A percentile compares a stretch with the other conserved stretches of the same genome.
Evolutionary conservation across 2,329 filamentous ascomycete genomes (phyloP).

Genomic region (Cryphonectria nitschkei): DNA sequence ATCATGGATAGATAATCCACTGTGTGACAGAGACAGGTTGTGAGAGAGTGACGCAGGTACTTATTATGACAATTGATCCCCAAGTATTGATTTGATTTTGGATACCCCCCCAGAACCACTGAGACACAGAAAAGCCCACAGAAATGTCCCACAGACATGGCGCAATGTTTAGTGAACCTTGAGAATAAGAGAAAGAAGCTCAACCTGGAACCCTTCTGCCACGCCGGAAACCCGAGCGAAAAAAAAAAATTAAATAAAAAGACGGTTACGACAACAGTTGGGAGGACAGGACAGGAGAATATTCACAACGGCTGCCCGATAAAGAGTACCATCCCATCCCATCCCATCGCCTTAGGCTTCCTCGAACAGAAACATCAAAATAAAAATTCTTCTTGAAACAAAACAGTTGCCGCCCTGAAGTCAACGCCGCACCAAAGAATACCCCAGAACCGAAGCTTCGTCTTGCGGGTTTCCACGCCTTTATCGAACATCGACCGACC

Average conservation of each 20-base stretch:
- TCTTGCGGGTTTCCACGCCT: constrained; percentile 3
- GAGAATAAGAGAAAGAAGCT: too few species aligned
- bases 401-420: not conserved
- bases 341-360: not conserved
- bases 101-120: not conserved
- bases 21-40: too few species aligned
- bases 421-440: not conserved
- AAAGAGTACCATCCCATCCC: not conserved
- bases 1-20: not conserved
- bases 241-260: too few species aligned
- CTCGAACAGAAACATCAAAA: not conserved
- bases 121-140: not conserved
- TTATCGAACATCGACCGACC: not conserved
- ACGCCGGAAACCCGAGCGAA: not conserved
- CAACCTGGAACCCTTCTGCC: not conserved
- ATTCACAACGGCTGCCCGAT: not conserved
- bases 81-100: not conserved
- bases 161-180: not conserved
- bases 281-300: not conserved
- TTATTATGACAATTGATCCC: not conserved
- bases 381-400: not conserved
- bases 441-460: not conserved
- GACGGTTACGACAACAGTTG: not conserved
- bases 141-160: not conserved
- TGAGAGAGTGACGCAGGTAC: too few species aligned